phyloP scores from a whole-genome alignment of 768 basidiomycete species.

The Lentinula guzmanii region DNA sequence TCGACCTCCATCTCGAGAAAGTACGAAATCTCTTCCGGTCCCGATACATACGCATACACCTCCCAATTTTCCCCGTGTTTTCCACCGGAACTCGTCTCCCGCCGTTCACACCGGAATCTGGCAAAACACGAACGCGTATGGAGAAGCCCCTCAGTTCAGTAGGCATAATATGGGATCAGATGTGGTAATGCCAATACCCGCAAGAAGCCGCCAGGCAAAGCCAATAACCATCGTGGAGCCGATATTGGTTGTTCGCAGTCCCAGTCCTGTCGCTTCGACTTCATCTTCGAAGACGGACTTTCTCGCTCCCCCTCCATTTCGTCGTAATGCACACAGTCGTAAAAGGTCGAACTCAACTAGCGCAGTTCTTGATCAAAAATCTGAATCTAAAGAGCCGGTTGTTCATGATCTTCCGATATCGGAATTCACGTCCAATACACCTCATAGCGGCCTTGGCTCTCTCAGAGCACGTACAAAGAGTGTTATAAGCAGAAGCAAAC shows the following conservation, averaged over 20 bases:
- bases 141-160: not conserved
- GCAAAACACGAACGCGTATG: not conserved
- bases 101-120: conserved; percentile 1
- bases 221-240: not conserved
- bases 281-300: too few species aligned
- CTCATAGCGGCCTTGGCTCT: not conserved
- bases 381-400: not conserved
- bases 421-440: not conserved
- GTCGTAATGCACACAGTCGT: not conserved
- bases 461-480: not conserved
- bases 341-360: not conserved
- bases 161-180: not conserved
- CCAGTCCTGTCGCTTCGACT: not conserved
- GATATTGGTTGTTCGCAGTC: not conserved
- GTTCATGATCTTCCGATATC: not conserved
- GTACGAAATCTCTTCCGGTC: not conserved
- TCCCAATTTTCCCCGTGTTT: not conserved
- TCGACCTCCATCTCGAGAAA: not conserved
- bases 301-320: not conserved
- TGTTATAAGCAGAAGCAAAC: not conserved
- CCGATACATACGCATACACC: not conserved
- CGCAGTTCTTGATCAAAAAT: not conserved
- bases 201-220: not conserved
- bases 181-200: not conserved
- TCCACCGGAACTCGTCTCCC: not conserved